Evolutionary conservation across 768 basidiomycete species (phyloP), one percentile per base, ranked within the genome.

Genomic region (Rhizopogon roseolus): DNA sequence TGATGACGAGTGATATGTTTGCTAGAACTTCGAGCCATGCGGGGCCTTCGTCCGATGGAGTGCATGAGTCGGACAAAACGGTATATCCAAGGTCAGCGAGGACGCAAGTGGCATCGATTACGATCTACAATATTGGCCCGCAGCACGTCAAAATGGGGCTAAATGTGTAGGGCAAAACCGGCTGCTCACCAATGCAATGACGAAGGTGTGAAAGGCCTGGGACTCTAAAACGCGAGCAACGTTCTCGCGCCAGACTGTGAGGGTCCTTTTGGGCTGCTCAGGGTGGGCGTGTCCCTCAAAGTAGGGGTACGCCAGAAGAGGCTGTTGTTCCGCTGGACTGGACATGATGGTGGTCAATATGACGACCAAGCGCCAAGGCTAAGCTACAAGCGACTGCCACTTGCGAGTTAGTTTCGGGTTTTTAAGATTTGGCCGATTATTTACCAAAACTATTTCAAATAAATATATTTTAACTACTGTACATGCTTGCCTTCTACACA

Each of bases 41-140:
- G 1, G 86, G 86, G 16, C 64, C 62, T 13, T 79, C 78, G 59
- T 69, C 70, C 6, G 66, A 55, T 3, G 75, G 71, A 8, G 67
- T 65, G 62, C 88, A 90, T 14, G 62, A 63, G 16, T 79, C 70
- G 27, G 75, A 75, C 29, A 92, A 78, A 55, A 91, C 81, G 19
- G 80, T 81, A 62, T 85, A 89, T 14, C 72, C 75, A 6, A 93
- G 76, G 66, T 92, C 89, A 25, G 78, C 73, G 34, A 92, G 77
- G n/a, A 90, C 87, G 62, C 86, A 88, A 3, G 60, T 57, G 7
- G 83, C 83, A 67, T 93, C 90, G 48, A 85, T 75, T 4, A 77
- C 57, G 56, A 85, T 84, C 85, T 81, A 53, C 49, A 50, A 14
- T 38, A 6, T 29, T 5, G 5, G 8, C 17, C 17, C 17, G n/a